A percentile compares a stretch with the other conserved stretches of the same genome.
Evolutionary conservation across 306 rosid genomes (phyloP).

Genomic region (Arachis stenosperma): DNA sequence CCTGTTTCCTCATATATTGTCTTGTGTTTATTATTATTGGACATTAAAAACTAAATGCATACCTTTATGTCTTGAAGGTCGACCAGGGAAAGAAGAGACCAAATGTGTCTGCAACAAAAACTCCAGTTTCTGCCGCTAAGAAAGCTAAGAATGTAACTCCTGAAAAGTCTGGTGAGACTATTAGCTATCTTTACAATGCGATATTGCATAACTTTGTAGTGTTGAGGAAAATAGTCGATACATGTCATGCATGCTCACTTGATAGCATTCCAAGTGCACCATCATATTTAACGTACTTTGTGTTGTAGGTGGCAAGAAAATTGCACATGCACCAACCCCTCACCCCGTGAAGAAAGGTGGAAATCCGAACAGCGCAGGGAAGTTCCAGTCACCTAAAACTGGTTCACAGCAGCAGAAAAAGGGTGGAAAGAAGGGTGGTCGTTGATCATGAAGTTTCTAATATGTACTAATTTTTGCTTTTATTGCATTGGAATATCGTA

Average conservation of each 20-base stretch:
- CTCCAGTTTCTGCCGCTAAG: constrained; percentile 57
- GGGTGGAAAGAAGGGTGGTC: constrained; percentile 63
- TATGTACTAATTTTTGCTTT: constrained; percentile 23
- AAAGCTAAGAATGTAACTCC: constrained; percentile 72
- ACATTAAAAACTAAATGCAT: not conserved
- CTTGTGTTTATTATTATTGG: not conserved
- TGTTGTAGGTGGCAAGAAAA: constrained; percentile 69
- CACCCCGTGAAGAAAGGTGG: constrained; percentile 71
- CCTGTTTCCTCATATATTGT: not conserved
- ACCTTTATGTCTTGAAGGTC: constrained; percentile 39
- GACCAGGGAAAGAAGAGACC: constrained; percentile 65
- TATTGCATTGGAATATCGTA: constrained; percentile 25
- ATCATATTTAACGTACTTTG: constrained; percentile 11
- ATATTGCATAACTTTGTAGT: no score
- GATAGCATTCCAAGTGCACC: not conserved
- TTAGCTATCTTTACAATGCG: not conserved
- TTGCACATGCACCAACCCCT: constrained; percentile 71
- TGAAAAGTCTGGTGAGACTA: constrained; percentile 64
- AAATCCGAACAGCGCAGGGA: constrained; percentile 47
- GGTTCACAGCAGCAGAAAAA: constrained; percentile 64
- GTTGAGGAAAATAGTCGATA: no score
- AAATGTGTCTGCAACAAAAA: constrained; percentile 54
- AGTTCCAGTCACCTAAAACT: constrained; percentile 63
- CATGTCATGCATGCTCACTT: not conserved
- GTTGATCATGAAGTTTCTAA: constrained; percentile 24